Evolutionary conservation across 768 basidiomycete species (phyloP), one percentile per base, ranked within the genome.

Genomic region (Mycena filopes): DNA sequence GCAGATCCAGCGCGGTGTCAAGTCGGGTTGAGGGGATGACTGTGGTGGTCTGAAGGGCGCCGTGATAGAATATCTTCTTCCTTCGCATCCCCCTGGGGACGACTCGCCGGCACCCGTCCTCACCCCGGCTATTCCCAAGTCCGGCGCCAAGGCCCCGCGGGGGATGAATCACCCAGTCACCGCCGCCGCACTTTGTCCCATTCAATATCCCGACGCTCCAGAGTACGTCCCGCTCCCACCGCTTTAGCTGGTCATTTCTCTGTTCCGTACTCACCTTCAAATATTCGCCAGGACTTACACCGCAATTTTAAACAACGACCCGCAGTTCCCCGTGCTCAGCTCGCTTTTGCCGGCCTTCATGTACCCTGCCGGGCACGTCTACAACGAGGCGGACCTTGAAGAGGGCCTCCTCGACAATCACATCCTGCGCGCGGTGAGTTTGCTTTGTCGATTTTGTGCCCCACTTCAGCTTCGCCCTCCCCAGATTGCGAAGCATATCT

Each of bases 401-500:
- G 53, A 12, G 12, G 53, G 53, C n/a, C 20, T 16, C 18, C n/a
- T 42, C 18, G 38, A 55, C 15, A 23, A 23, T 9, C 53, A 41
- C 15, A 41, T 23, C 11, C 10, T 55, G 38, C 53, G 53, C 15
- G 16, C 36, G 6, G 53, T 55, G 40, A 55, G 53, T 28, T 36
- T 36, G 11, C 10, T 15, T 55, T 38, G 25, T 54, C 23, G 3
- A 40, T 11, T 5, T 7, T 26, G 2, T 54, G 10, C 23, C 23
- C 26, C 36, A 26, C 16, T 26, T 40, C 45, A 38, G n/a, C n/a
- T 25, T 23, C 3, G 12, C 29, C 26, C 18, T 21, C 15, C 13
- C 3, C 33, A 58, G 56, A 21, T 13, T 48, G 56, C 21, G 23
- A 36, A 40, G n/a, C 56, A 58, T 21, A 16, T 58, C 21, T 58